Percentiles rank a stretch among this genome's conserved stretches.
phyloP scores from a whole-genome alignment of 1,139 yeast species.

The Candida labiduridarum region DNA sequence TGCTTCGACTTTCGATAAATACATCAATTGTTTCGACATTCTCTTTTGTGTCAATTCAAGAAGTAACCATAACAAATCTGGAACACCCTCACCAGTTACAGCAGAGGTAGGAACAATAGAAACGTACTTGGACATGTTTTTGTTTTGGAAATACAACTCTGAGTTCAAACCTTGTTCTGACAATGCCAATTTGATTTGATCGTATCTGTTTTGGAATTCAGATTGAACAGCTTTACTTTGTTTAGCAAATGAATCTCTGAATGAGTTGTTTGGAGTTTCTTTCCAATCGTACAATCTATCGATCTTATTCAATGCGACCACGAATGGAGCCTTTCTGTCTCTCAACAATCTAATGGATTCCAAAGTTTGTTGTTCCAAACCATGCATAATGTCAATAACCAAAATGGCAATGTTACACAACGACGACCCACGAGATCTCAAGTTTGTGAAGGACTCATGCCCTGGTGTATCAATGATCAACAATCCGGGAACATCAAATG shows the following conservation, averaged over 20 bases:
- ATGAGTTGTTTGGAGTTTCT: slow-evolving; percentile 83
- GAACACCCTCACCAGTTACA: slow-evolving; percentile 99
- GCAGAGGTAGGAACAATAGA: slow-evolving; percentile 98
- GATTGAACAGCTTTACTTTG: slow-evolving; percentile 86
- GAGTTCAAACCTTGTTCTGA: slow-evolving; percentile 99
- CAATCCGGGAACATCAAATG: slow-evolving; percentile 95
- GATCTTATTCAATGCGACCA: slow-evolving; percentile 95
- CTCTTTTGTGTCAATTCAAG: slow-evolving; percentile 96
- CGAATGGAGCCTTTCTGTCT: slow-evolving; percentile 96
- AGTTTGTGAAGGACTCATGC: slow-evolving; percentile 97
- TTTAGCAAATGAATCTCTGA: slow-evolving; percentile 87
- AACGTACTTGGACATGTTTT: slow-evolving; percentile 88
- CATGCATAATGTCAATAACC: slow-evolving; percentile 99
- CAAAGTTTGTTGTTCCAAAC: slow-evolving; percentile 94
- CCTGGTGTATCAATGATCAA: slow-evolving; percentile 98
- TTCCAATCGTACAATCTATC: slow-evolving; percentile 98
- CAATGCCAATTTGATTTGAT: slow-evolving; percentile 83
- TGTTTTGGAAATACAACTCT: slow-evolving; percentile 93
- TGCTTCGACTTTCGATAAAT: slow-evolving; percentile 90
- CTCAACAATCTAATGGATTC: slow-evolving; percentile 90
- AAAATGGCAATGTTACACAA: slow-evolving; percentile 98
- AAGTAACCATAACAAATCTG: slow-evolving; percentile 94
- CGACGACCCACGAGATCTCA: slow-evolving; percentile 98
- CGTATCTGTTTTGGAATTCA: slow-evolving; percentile 87
- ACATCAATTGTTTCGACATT: slow-evolving; percentile 98